Percentiles rank a stretch among this genome's conserved stretches.
Conservation (phyloP, 768 basidiomycete species). For the Naganishia antarctica region DNA sequence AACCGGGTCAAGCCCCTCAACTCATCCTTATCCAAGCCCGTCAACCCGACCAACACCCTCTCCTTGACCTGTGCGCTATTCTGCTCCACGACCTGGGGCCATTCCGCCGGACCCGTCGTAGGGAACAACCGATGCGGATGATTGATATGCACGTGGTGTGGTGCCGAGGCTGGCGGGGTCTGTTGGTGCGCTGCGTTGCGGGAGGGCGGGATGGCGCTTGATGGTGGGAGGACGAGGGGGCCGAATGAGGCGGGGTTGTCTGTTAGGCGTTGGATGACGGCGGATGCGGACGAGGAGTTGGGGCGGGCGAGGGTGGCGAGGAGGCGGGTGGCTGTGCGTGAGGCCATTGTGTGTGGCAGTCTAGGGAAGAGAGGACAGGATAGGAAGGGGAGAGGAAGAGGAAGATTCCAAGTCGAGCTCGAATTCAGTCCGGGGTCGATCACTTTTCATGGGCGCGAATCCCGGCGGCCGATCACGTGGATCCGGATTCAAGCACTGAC, state of each 20-base stretch:
- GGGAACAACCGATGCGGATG: conserved; percentile 34
- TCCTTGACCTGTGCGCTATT: conserved; percentile 30
- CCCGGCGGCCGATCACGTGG: too few relatives aligned
- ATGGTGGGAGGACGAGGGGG: conserved; percentile 8
- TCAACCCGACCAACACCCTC: conserved; percentile 33
- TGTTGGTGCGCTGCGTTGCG: neutral
- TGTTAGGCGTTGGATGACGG: conserved; percentile 12
- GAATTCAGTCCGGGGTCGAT: too few relatives aligned
- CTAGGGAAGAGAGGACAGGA: too few relatives aligned
- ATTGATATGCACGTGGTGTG: conserved; percentile 39
- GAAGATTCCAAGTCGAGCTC: too few relatives aligned
- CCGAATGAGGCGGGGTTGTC: neutral
- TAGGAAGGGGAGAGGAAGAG: too few relatives aligned
- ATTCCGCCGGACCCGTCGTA: conserved; percentile 21
- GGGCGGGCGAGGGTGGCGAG: neutral
- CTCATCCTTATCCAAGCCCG: conserved; percentile 46
- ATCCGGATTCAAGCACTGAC: too few relatives aligned
- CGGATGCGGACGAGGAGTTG: neutral
- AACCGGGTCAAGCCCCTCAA: conserved; percentile 48
- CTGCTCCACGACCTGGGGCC: conserved; percentile 25
- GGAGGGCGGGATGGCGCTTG: neutral
- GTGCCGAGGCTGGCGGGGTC: conserved; percentile 10
- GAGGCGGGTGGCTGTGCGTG: neutral
- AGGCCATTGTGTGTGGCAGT: too few relatives aligned
- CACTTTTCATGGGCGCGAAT: too few relatives aligned